These are phyloP conservation scores for Macrocybe gigantea DNA, from an alignment of 768 basidiomycete species.

Conservation along the genomic window DNA sequence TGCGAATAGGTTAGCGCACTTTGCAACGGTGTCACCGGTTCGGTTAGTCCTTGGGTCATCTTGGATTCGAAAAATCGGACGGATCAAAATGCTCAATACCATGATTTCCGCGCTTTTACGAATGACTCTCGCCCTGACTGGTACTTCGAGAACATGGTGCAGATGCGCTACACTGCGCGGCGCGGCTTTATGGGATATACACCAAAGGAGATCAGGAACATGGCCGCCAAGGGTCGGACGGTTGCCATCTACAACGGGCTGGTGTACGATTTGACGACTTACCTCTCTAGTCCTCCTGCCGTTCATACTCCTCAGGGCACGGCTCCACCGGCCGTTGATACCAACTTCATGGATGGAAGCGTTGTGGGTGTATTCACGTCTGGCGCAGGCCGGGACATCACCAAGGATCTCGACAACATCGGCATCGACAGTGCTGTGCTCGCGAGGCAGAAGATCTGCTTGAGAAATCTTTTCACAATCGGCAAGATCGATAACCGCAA, in stretches of 20 bases:
- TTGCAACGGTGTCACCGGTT: conserved; percentile 80
- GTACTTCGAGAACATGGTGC: conserved; percentile 94
- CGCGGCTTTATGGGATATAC: conserved; percentile 87
- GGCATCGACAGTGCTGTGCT: conserved; percentile 57
- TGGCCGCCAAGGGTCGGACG: conserved; percentile 56
- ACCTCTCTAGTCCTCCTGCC: conserved; percentile 66
- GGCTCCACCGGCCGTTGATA: conserved; percentile 36
- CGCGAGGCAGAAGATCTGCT: conserved; percentile 73
- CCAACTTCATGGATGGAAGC: conserved; percentile 64
- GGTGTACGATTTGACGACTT: conserved; percentile 84
- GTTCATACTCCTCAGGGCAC: conserved; percentile 40
- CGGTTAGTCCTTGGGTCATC: conserved; percentile 78
- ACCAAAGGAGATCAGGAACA: conserved; percentile 63
- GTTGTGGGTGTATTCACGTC: conserved; percentile 74
- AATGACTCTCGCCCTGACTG: conserved; percentile 94
- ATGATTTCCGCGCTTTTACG: conserved; percentile 89
- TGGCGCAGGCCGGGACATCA: conserved; percentile 74
- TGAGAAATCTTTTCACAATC: conserved; percentile 89
- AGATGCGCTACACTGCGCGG: conserved; percentile 86
- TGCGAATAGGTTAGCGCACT: conserved; percentile 74
- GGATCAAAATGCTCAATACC: conserved; percentile 75
- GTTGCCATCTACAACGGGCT: conserved; percentile 85
- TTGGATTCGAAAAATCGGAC: conserved; percentile 74
- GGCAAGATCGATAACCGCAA: conserved; percentile 92
- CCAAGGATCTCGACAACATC: conserved; percentile 62